Conservation (phyloP, 2,329 filamentous ascomycete genomes). For the Neofusicoccum sp. region DNA sequence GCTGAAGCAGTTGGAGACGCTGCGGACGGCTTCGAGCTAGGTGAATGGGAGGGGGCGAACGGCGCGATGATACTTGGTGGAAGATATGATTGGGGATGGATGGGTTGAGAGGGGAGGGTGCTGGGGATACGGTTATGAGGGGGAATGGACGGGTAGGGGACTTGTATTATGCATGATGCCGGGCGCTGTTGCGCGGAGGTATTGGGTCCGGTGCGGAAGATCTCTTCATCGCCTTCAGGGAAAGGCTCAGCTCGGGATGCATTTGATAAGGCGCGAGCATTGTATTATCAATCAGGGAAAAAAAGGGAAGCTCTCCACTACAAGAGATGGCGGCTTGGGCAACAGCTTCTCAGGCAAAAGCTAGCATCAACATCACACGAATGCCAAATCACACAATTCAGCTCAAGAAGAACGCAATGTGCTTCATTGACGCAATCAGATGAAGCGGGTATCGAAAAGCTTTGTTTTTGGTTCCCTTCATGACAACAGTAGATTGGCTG, state of each 20-base stretch:
- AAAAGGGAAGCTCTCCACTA: background rate
- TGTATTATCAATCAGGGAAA: background rate
- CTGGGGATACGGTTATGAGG: too few relatives aligned
- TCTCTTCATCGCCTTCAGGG: too few relatives aligned
- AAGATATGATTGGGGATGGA: too few relatives aligned
- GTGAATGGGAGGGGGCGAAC: background rate
- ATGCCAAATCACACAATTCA: conserved; percentile 4
- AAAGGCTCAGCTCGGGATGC: background rate
- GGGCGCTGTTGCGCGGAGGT: too few relatives aligned
- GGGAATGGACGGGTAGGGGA: too few relatives aligned
- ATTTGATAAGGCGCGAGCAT: background rate
- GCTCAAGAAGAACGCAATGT: conserved; percentile 16
- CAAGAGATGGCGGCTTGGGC: background rate
- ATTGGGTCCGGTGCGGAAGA: too few relatives aligned
- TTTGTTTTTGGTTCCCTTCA: conserved; percentile 11
- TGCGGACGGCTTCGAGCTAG: conserved; percentile 40
- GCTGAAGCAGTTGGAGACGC: conserved; percentile 75
- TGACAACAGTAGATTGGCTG: conserved; percentile 19
- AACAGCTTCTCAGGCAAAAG: background rate
- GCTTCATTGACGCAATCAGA: conserved; percentile 13
- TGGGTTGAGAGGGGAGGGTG: too few relatives aligned
- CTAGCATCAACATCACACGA: background rate
- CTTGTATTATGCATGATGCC: too few relatives aligned
- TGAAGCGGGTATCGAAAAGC: conserved; percentile 17
- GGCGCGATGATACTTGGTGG: background rate